Conservation (phyloP, 1,284 basidiomycete genomes). For the Puccinia polysora region DNA sequence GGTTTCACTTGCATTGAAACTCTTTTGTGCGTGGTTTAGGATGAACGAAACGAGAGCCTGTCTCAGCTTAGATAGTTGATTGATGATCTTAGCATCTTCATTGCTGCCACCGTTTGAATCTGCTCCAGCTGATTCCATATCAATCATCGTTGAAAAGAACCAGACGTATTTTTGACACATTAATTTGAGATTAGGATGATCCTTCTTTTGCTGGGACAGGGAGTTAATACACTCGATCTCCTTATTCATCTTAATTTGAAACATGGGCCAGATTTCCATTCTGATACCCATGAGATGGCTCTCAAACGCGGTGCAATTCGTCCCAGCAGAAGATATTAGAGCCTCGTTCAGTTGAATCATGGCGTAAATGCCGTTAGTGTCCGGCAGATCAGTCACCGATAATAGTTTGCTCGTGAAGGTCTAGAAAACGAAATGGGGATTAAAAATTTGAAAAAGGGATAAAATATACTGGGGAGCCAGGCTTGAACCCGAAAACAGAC, state of each 20-base stretch:
- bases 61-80: slow-evolving; percentile 12
- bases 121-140: slow-evolving; percentile 3
- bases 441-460: background rate
- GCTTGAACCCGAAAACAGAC: no score
- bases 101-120: background rate
- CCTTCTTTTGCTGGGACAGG: background rate
- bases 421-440: slow-evolving; percentile 8
- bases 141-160: slow-evolving; percentile 32
- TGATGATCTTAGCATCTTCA: slow-evolving; percentile 17
- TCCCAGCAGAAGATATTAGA: background rate
- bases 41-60: slow-evolving; percentile 13
- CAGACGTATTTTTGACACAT: slow-evolving; percentile 34
- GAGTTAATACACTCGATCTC: slow-evolving; percentile 12
- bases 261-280: slow-evolving; percentile 29
- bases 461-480: background rate
- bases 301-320: slow-evolving; percentile 5
- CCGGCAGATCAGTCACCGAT: slow-evolving; percentile 8
- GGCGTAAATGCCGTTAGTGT: slow-evolving; percentile 34
- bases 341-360: slow-evolving; percentile 43
- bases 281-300: slow-evolving; percentile 40
- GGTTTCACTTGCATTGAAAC: background rate
- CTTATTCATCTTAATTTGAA: slow-evolving; percentile 34
- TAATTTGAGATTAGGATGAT: background rate
- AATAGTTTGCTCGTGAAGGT: slow-evolving; percentile 37
- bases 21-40: slow-evolving; percentile 8